These are phyloP conservation scores for Allium cepa DNA, from an alignment of 106 monocot species.

Conservation along the genomic window DNA sequence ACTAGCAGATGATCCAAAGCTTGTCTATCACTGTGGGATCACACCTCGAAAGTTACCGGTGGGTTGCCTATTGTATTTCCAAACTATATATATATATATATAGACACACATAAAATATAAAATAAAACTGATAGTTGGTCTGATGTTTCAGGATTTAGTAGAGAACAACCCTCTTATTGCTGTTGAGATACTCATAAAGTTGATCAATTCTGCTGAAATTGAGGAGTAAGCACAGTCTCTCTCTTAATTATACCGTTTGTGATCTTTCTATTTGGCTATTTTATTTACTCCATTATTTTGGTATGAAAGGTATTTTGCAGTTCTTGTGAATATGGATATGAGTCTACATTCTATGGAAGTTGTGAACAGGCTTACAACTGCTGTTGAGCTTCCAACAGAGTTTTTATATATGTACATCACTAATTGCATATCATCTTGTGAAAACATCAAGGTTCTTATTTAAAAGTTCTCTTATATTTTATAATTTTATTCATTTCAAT, in stretches of 20 bases:
- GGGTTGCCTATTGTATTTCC: slow-evolving; percentile 5
- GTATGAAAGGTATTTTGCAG: slow-evolving; percentile 66
- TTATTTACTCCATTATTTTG: slow-evolving; percentile 4
- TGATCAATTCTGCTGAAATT: slow-evolving; percentile 90
- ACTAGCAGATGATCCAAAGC: slow-evolving; percentile 75
- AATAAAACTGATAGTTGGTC: too few species aligned
- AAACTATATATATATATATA: too few species aligned
- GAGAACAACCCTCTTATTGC: slow-evolving; percentile 91
- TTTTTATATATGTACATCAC: slow-evolving; percentile 87
- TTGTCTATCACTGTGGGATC: slow-evolving; percentile 89
- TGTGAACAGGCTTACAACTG: slow-evolving; percentile 90
- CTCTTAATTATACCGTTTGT: not conserved
- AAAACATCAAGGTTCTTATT: slow-evolving; percentile 56
- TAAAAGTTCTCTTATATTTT: not conserved
- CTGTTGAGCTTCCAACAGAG: slow-evolving; percentile 81
- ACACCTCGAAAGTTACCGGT: slow-evolving; percentile 83
- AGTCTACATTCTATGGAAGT: slow-evolving; percentile 98
- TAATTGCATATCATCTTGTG: slow-evolving; percentile 78
- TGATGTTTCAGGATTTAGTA: slow-evolving; percentile 66
- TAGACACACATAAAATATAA: too few species aligned
- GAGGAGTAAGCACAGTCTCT: slow-evolving; percentile 42
- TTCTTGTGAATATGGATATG: slow-evolving; percentile 97
- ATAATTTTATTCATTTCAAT: too few species aligned
- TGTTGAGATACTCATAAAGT: slow-evolving; percentile 78
- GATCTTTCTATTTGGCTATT: too few species aligned